Evolutionary conservation across 1,139 yeast species (phyloP).

Genomic region (Groenewaldozyma sp.): DNA sequence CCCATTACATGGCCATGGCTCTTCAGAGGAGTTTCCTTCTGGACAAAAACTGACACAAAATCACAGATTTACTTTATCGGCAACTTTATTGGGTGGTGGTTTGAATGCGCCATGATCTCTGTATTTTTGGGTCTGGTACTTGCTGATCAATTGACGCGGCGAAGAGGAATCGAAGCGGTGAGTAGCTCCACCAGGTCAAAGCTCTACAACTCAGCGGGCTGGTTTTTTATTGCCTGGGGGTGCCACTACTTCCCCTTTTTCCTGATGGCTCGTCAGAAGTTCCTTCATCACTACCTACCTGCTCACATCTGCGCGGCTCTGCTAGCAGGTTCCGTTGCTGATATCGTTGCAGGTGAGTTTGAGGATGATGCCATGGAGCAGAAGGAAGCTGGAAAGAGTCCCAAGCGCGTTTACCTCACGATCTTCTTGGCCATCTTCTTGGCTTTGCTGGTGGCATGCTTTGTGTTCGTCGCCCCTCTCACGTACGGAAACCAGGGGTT

Average conservation of each 20-base stretch:
- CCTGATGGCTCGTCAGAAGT: constrained; percentile 90
- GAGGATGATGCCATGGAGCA: constrained; percentile 21
- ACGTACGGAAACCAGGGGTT: constrained; percentile 73
- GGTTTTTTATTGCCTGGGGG: constrained; percentile 87
- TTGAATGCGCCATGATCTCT: constrained; percentile 61
- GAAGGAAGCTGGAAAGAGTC: constrained; percentile 9
- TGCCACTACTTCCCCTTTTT: constrained; percentile 66
- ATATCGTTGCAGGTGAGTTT: constrained; percentile 59
- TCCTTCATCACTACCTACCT: constrained; percentile 95
- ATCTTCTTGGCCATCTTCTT: constrained; percentile 37
- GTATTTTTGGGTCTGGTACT: constrained; percentile 52
- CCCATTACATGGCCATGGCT: constrained; percentile 95
- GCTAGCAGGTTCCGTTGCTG: constrained; percentile 73
- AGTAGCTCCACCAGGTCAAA: constrained; percentile 58
- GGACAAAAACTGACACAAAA: constrained; percentile 60
- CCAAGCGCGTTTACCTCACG: constrained; percentile 20
- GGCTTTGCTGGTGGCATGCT: constrained; percentile 49
- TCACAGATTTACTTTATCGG: constrained; percentile 85
- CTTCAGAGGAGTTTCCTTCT: constrained; percentile 86
- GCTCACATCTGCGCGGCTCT: constrained; percentile 89
- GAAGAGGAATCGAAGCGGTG: constrained; percentile 57
- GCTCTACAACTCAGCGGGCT: constrained; percentile 73
- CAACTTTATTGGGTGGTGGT: constrained; percentile 88
- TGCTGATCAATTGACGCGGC: constrained; percentile 70
- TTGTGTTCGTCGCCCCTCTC: constrained; percentile 70